These are phyloP conservation scores for Cercospora zeae-maydis DNA, from an alignment of 2,329 filamentous ascomycete species.

Conservation along the genomic window DNA sequence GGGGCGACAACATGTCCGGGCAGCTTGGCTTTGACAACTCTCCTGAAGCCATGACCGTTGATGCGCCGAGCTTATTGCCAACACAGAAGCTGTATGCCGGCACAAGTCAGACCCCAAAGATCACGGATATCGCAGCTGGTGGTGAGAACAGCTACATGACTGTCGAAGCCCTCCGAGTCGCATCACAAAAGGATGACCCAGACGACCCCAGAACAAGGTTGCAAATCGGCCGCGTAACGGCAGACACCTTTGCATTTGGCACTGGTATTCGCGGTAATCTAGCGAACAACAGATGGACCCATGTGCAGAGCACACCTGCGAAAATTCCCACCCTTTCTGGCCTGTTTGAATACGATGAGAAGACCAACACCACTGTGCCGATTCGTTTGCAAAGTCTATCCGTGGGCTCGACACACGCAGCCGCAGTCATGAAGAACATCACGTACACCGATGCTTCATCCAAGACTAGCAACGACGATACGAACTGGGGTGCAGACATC, in stretches of 20 bases:
- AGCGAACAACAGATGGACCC: conserved; percentile 85
- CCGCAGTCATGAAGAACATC: conserved; percentile 79
- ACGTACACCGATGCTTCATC: conserved; percentile 51
- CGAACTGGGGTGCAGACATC: conserved; percentile 84
- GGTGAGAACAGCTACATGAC: conserved; percentile 85
- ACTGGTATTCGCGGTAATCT: conserved; percentile 79
- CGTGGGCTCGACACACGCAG: conserved; percentile 74
- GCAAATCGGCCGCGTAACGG: conserved; percentile 56
- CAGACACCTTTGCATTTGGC: conserved; percentile 84
- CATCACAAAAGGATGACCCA: conserved; percentile 37
- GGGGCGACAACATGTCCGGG: conserved; percentile 88
- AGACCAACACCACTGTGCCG: conserved; percentile 61
- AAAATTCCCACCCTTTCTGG: conserved; percentile 82
- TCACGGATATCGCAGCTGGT: conserved; percentile 78
- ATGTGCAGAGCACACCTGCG: conserved; percentile 70
- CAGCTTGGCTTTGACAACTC: conserved; percentile 80
- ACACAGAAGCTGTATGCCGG: conserved; percentile 69
- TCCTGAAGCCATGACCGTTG: conserved; percentile 58
- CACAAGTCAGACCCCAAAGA: conserved; percentile 59
- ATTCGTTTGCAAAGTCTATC: conserved; percentile 73
- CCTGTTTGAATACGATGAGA: conserved; percentile 83
- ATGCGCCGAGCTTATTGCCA: conserved; percentile 67
- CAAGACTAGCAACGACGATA: conserved; percentile 58
- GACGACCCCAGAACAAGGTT: conserved; percentile 35
- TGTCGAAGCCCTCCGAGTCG: conserved; percentile 67